Percentiles rank a stretch among this genome's conserved stretches.
Conservation (phyloP, 495 filamentous ascomycete genomes). For the Penicillium nucicola region DNA sequence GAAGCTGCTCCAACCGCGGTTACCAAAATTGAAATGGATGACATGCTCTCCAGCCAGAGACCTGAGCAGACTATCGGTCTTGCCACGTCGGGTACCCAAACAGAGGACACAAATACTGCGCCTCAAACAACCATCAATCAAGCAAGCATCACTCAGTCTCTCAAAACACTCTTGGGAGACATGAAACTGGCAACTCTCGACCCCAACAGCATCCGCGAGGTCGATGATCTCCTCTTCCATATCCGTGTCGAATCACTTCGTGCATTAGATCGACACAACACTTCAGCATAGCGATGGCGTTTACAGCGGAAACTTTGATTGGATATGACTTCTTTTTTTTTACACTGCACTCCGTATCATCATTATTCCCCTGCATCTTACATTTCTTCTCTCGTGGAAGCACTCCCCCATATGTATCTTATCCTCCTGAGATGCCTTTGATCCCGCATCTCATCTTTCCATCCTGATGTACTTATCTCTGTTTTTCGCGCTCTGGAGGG, state of each 20-base stretch:
- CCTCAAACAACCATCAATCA: constrained; percentile 7
- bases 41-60: neutral
- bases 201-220: constrained; percentile 49
- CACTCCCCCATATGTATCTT: neutral
- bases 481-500: neutral
- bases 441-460: neutral
- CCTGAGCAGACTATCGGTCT: constrained; percentile 4
- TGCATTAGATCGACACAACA: constrained; percentile 48
- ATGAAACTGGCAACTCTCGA: constrained; percentile 50
- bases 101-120: constrained; percentile 7
- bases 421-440: neutral
- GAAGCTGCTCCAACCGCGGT: neutral
- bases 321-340: constrained; percentile 11
- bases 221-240: constrained; percentile 68
- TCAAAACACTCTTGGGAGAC: constrained; percentile 49
- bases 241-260: constrained; percentile 62
- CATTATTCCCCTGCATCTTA: constrained; percentile 25
- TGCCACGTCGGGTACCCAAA: constrained; percentile 17
- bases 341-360: constrained; percentile 7
- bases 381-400: constrained; percentile 1
- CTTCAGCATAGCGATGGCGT: constrained; percentile 48
- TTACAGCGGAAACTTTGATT: constrained; percentile 17
- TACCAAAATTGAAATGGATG: constrained; percentile 18
- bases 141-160: constrained; percentile 41
- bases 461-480: neutral